Conservation (phyloP, 2,329 filamentous ascomycete genomes). For the Penicillium sumatraense region DNA sequence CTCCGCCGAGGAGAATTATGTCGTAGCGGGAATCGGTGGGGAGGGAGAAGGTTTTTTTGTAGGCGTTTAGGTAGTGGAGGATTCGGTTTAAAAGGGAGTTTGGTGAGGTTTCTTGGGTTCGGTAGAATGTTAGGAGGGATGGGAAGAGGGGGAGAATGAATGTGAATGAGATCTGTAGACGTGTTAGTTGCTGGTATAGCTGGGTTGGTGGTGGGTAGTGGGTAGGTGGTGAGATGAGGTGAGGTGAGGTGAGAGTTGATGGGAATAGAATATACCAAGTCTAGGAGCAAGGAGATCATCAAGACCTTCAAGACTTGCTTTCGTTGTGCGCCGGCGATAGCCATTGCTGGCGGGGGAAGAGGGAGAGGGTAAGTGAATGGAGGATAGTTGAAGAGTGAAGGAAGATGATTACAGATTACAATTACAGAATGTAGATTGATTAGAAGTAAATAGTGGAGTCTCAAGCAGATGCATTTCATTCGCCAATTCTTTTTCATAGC, state of each 20-base stretch:
- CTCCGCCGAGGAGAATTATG: constrained; percentile 91
- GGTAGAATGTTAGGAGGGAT: constrained; percentile 94
- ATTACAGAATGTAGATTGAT: not conserved
- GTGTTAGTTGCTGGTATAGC: not conserved
- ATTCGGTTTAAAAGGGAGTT: constrained; percentile 77
- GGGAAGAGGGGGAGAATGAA: constrained; percentile 97
- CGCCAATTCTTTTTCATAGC: not conserved
- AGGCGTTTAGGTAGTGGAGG: constrained; percentile 82
- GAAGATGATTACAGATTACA: not conserved
- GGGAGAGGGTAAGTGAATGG: not conserved
- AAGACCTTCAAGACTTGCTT: constrained; percentile 86
- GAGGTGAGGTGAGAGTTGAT: not conserved
- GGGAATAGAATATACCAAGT: constrained; percentile 68
- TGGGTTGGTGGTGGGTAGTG: not conserved
- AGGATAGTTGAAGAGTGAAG: not conserved
- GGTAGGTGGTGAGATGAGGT: not conserved
- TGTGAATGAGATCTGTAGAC: constrained; percentile 90
- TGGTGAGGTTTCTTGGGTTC: constrained; percentile 70
- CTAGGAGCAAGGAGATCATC: constrained; percentile 85
- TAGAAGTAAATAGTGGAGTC: not conserved
- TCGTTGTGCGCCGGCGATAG: constrained; percentile 55
- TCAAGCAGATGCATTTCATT: not conserved
- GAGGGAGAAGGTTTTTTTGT: constrained; percentile 89
- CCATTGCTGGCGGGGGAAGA: constrained; percentile 32
- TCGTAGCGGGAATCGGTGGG: constrained; percentile 97